Evolutionary conservation across 805 yeast species (phyloP).

Genomic region (Dipodascopsis uninucleata): DNA sequence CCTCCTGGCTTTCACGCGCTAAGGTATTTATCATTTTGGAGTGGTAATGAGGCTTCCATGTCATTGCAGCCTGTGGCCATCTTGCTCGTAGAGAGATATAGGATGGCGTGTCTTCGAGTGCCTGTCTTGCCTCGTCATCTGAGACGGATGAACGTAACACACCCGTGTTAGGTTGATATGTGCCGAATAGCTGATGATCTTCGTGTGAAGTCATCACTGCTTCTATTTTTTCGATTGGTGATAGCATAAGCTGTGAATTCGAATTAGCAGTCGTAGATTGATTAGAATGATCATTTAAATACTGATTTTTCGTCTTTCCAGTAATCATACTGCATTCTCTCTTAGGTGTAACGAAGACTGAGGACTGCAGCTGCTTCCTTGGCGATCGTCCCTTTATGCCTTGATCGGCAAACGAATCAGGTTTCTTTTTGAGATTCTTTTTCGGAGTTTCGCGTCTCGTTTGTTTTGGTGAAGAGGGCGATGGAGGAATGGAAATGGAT

Average conservation of each 20-base stretch:
- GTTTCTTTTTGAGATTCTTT: constrained; percentile 1
- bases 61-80: neutral
- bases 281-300: neutral
- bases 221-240: neutral
- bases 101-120: constrained; percentile 3
- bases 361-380: no score
- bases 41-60: constrained; percentile 5
- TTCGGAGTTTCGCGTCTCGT: neutral
- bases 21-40: constrained; percentile 3
- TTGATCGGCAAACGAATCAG: no score
- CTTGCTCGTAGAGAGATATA: constrained; percentile 2
- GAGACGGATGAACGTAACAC: constrained; percentile 1
- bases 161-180: neutral
- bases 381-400: no score
- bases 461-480: no score
- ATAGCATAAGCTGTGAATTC: neutral
- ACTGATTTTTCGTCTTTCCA: no score
- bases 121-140: constrained; percentile 3
- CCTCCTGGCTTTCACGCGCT: neutral
- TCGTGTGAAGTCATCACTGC: neutral
- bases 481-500: no score
- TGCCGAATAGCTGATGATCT: neutral
- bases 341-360: no score
- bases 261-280: neutral
- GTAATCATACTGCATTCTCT: no score